A percentile compares a stretch with the other conserved stretches of the same genome.
Conservation (phyloP, 2,329 filamentous ascomycete species). For the Lasiodiplodia sp. region DNA sequence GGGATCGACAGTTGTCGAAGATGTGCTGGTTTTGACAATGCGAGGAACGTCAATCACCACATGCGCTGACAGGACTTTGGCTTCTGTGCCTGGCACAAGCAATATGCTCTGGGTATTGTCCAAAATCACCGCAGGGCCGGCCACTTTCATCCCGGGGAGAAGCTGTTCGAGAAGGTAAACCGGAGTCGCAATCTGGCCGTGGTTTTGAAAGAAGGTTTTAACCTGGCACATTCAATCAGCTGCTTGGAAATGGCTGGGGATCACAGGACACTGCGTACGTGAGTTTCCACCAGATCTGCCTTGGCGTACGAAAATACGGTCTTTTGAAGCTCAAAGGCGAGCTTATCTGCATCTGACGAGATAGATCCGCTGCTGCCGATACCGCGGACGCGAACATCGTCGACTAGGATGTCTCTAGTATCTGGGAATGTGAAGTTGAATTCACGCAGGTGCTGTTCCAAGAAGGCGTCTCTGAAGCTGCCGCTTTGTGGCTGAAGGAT, state of each 20-base stretch:
- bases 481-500: conserved; percentile 43
- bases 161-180: conserved; percentile 38
- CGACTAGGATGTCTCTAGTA: conserved; percentile 42
- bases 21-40: conserved; percentile 58
- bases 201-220: conserved; percentile 38
- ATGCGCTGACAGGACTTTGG: conserved; percentile 47
- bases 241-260: background rate
- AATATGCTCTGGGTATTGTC: conserved; percentile 57
- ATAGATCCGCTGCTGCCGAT: conserved; percentile 59
- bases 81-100: conserved; percentile 47
- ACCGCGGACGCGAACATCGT: conserved; percentile 26
- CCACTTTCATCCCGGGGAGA: conserved; percentile 35
- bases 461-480: conserved; percentile 48
- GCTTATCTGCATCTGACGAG: conserved; percentile 68
- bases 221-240: background rate
- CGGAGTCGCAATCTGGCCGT: conserved; percentile 36
- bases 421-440: conserved; percentile 61
- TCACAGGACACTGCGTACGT: background rate
- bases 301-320: conserved; percentile 64
- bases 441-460: conserved; percentile 49
- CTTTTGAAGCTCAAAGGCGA: conserved; percentile 80
- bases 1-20: conserved; percentile 59
- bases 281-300: conserved; percentile 75
- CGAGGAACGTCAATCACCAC: conserved; percentile 54
- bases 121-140: conserved; percentile 44